A percentile compares a stretch with the other conserved stretches of the same genome.
Evolutionary conservation across 805 yeast species (phyloP).

Genomic region (Lachancea thermotolerans): DNA sequence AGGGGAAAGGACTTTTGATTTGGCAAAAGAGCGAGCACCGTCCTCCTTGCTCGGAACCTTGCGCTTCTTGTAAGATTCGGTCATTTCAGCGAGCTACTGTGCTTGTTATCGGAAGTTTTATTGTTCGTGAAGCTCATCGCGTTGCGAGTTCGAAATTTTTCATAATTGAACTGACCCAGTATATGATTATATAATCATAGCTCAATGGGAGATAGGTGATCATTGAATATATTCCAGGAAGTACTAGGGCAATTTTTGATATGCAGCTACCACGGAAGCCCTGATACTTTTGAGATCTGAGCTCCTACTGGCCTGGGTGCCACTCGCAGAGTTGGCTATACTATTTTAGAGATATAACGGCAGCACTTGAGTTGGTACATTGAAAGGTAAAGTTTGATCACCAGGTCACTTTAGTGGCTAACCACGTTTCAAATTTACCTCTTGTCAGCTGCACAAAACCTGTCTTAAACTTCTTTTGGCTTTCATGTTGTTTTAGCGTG

Average conservation of each 20-base stretch:
- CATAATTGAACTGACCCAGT: not conserved
- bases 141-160: not conserved
- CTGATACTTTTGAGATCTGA: no score
- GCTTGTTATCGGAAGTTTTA: not conserved
- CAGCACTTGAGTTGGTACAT: no score
- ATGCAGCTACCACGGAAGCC: no score
- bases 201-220: not conserved
- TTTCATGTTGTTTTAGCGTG: no score
- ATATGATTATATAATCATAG: not conserved
- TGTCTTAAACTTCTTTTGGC: no score
- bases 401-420: no score
- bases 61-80: constrained; percentile 3
- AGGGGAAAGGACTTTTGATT: constrained; percentile 70
- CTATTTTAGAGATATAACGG: no score
- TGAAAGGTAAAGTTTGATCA: no score
- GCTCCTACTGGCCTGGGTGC: no score
- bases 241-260: not conserved
- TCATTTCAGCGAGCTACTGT: not conserved
- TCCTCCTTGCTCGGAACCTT: constrained; percentile 1
- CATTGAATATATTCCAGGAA: not conserved
- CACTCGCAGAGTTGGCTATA: no score
- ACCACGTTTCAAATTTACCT: no score
- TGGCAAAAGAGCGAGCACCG: not conserved
- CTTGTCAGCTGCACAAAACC: no score
- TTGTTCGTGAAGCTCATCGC: not conserved